These are phyloP conservation scores for Akebia trifoliata DNA, from an alignment of 164 flowering plant genomes.

Conservation along the genomic window DNA sequence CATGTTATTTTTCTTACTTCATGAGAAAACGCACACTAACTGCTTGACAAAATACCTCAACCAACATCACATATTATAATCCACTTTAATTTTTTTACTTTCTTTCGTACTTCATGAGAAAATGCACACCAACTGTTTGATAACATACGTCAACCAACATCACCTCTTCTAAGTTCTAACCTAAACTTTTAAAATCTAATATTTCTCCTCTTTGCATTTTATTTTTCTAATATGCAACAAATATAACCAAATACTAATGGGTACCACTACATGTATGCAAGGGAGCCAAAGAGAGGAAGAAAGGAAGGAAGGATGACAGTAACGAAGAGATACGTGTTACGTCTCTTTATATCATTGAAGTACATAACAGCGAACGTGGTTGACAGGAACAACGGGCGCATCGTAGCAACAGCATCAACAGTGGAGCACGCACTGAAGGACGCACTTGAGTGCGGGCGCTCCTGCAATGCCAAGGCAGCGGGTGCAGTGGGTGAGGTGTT, in stretches of 20 bases:
- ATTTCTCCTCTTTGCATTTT: background rate
- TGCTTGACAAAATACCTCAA: too few relatives aligned
- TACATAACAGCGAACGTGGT: slow-evolving; percentile 95
- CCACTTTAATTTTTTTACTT: too few relatives aligned
- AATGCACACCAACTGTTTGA: background rate
- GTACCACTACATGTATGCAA: too few relatives aligned
- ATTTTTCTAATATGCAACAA: too few relatives aligned
- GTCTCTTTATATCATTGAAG: slow-evolving; percentile 76
- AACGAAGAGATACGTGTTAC: slow-evolving; percentile 65
- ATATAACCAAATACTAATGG: too few relatives aligned
- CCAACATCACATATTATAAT: too few relatives aligned
- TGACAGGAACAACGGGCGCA: slow-evolving; percentile 71
- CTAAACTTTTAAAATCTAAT: background rate
- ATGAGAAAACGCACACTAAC: too few relatives aligned
- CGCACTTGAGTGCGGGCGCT: slow-evolving; percentile 64
- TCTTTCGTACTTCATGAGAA: background rate
- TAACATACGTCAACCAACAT: background rate
- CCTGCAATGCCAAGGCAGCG: slow-evolving; percentile 93
- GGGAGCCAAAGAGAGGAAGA: too few relatives aligned
- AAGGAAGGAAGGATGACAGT: slow-evolving; percentile 29
- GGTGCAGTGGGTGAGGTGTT: slow-evolving; percentile 80
- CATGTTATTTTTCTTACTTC: too few relatives aligned
- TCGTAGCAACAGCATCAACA: slow-evolving; percentile 79
- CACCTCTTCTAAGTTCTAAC: background rate
- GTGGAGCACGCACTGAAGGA: slow-evolving; percentile 78